Conservation (phyloP, 208 protist species). For the Trypanosoma grayi region DNA sequence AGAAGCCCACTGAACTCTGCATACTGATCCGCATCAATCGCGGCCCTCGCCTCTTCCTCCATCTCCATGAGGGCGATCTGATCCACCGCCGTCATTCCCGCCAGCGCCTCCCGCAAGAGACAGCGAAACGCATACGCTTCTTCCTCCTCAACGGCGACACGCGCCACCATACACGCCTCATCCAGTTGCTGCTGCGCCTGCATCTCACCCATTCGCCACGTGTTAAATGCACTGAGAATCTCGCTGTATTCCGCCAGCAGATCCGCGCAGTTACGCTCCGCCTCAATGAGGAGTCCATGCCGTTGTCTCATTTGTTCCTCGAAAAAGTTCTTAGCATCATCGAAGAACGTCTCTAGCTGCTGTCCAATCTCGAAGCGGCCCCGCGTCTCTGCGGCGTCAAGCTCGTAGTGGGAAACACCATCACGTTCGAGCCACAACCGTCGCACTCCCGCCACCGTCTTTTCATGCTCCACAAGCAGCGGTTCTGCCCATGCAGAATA, state of each 20-base stretch:
- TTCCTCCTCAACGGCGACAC: neutral
- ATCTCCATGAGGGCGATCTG: constrained; percentile 34
- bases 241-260: constrained; percentile 14
- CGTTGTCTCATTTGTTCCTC: constrained; percentile 11
- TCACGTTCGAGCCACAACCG: constrained; percentile 35
- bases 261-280: neutral
- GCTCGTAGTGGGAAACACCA: constrained; percentile 42
- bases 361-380: constrained; percentile 35
- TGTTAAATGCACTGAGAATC: constrained; percentile 3
- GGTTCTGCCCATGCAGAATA: constrained; percentile 48
- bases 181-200: constrained; percentile 2
- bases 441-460: constrained; percentile 32
- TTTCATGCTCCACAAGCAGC: constrained; percentile 30
- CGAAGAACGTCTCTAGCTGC: constrained; percentile 39
- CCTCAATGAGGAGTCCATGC: constrained; percentile 15
- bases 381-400: constrained; percentile 37
- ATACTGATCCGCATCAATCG: constrained; percentile 49
- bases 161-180: neutral
- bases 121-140: constrained; percentile 22
- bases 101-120: constrained; percentile 19
- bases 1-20: constrained; percentile 35
- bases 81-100: constrained; percentile 19
- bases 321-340: constrained; percentile 25
- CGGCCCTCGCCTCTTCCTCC: constrained; percentile 44
- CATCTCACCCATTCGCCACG: constrained; percentile 1